These are phyloP conservation scores for Lupinus albus DNA, from an alignment of 306 rosid genomes.

Conservation along the genomic window DNA sequence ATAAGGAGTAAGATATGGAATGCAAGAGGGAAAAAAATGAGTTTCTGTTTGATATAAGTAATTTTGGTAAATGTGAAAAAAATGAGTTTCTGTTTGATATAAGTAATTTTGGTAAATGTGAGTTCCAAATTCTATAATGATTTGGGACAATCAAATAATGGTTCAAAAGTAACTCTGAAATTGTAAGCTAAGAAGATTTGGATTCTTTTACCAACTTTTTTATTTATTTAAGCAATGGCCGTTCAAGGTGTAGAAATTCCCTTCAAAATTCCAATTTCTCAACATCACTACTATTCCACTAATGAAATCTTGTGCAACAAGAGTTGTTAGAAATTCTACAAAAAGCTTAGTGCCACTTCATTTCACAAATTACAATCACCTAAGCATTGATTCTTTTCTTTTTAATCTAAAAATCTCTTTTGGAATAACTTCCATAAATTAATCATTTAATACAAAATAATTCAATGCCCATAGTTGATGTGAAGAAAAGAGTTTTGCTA, in stretches of 20 bases:
- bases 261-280: too few relatives aligned
- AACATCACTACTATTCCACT: too few relatives aligned
- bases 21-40: too few relatives aligned
- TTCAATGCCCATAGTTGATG: not conserved
- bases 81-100: too few relatives aligned
- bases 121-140: too few relatives aligned
- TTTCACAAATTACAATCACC: not conserved
- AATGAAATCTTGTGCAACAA: too few relatives aligned
- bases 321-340: too few relatives aligned
- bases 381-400: not conserved
- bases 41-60: too few relatives aligned
- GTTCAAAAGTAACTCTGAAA: not conserved
- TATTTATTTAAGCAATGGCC: not conserved
- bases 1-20: too few relatives aligned
- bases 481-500: constrained; percentile 12
- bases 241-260: not conserved
- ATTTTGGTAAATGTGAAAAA: too few relatives aligned
- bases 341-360: not conserved
- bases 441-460: not conserved
- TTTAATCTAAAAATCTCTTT: not conserved
- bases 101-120: too few relatives aligned
- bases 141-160: too few relatives aligned
- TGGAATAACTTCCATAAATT: not conserved
- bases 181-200: not conserved
- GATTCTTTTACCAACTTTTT: not conserved